Conservation (phyloP, 1,139 yeast genomes). For the Zygosaccharomyces sapae region DNA sequence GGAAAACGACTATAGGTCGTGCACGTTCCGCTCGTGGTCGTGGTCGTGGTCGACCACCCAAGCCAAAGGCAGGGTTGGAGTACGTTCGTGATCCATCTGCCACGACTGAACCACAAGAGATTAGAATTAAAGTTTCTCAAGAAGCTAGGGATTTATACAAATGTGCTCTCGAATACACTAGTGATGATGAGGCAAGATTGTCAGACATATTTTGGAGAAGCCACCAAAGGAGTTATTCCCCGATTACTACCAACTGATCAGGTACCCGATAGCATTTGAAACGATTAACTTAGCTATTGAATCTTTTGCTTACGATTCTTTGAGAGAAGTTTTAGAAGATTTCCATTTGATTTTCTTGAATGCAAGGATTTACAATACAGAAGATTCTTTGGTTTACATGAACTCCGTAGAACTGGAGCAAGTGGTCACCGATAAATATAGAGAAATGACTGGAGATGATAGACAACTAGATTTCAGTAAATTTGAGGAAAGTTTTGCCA, state of each 20-base stretch:
- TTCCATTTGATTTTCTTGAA: constrained; percentile 74
- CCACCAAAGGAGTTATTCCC: constrained; percentile 77
- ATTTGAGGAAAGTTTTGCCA: constrained; percentile 47
- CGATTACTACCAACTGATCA: constrained; percentile 77
- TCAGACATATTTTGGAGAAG: constrained; percentile 59
- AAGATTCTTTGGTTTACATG: constrained; percentile 74
- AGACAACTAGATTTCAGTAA: constrained; percentile 44
- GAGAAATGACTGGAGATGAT: constrained; percentile 35
- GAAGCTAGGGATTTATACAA: constrained; percentile 38
- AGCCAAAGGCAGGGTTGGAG: constrained; percentile 33
- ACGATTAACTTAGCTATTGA: constrained; percentile 58
- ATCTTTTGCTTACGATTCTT: constrained; percentile 47
- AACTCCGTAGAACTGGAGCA: constrained; percentile 70
- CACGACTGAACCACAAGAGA: constrained; percentile 43
- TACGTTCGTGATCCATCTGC: constrained; percentile 42
- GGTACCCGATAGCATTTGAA: constrained; percentile 74
- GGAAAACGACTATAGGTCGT: constrained; percentile 11
- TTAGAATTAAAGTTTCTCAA: constrained; percentile 39
- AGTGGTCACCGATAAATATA: constrained; percentile 39
- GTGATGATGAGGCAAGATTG: constrained; percentile 43
- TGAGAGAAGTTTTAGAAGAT: constrained; percentile 66
- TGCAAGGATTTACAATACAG: constrained; percentile 85
- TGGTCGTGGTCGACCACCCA: constrained; percentile 24
- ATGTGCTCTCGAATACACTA: constrained; percentile 42
- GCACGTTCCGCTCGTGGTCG: constrained; percentile 18